Evolutionary conservation across 306 rosid species (phyloP).

Genomic region (Acacia confusa): DNA sequence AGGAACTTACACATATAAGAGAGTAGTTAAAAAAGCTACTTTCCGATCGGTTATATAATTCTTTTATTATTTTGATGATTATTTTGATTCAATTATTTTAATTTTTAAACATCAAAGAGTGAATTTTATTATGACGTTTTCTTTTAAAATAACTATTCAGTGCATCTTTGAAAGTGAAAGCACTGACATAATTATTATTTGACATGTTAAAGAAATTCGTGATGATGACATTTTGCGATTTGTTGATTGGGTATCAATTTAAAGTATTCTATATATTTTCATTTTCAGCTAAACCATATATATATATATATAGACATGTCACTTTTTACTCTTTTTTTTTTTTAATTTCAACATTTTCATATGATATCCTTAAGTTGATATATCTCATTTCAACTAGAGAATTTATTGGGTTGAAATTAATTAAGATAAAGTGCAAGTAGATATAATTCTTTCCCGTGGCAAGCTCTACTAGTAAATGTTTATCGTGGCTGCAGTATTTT

Average conservation of each 20-base stretch:
- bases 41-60: background rate
- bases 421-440: too few species aligned
- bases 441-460: too few species aligned
- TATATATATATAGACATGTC: background rate
- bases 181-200: background rate
- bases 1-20: background rate
- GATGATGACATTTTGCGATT: background rate
- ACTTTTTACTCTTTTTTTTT: too few species aligned
- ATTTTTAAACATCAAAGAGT: background rate
- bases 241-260: background rate
- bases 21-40: background rate
- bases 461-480: too few species aligned
- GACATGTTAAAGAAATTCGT: background rate
- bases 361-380: too few species aligned
- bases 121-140: background rate
- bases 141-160: background rate
- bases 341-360: too few species aligned
- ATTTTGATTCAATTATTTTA: background rate
- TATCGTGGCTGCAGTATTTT: too few species aligned
- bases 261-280: background rate
- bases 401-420: too few species aligned
- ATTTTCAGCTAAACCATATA: background rate
- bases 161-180: background rate
- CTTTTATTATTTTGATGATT: background rate
- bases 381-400: too few species aligned